phyloP scores from a whole-genome alignment of 805 yeast genomes.

The Candida koratica region DNA sequence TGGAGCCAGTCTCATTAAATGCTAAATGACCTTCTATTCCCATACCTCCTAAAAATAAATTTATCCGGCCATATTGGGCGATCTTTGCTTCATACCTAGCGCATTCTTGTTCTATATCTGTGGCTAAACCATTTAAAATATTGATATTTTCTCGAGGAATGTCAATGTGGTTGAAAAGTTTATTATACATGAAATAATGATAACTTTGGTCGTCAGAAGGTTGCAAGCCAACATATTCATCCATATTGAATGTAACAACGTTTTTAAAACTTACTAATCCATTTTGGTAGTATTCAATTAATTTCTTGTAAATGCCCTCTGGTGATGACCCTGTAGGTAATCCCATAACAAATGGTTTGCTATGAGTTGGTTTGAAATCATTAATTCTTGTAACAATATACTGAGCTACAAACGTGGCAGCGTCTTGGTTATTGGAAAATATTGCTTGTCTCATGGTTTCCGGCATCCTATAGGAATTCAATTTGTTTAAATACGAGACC shows the following conservation, averaged over 20 bases:
- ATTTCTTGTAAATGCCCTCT: constrained; percentile 47
- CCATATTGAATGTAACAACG: constrained; percentile 62
- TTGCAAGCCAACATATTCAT: constrained; percentile 49
- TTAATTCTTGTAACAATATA: constrained; percentile 43
- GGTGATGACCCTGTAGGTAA: constrained; percentile 63
- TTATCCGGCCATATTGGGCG: constrained; percentile 45
- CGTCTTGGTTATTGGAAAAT: constrained; percentile 36
- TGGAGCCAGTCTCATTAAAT: constrained; percentile 54
- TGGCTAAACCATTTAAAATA: constrained; percentile 51
- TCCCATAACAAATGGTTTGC: constrained; percentile 51
- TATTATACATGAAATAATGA: constrained; percentile 54
- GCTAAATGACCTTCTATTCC: constrained; percentile 63
- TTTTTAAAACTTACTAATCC: constrained; percentile 45
- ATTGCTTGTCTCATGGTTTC: constrained; percentile 25
- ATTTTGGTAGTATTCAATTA: constrained; percentile 41
- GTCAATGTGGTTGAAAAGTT: constrained; percentile 54
- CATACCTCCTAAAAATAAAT: constrained; percentile 55
- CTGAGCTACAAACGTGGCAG: constrained; percentile 43
- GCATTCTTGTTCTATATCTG: constrained; percentile 46
- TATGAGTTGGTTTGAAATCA: constrained; percentile 41
- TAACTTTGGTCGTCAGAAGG: constrained; percentile 50
- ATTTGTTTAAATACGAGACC: too few relatives aligned
- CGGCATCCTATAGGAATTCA: background rate
- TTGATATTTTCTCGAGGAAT: constrained; percentile 49
- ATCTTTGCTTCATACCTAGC: constrained; percentile 46